phyloP scores from a whole-genome alignment of 1,284 basidiomycete species.

The Grifola frondosa region DNA sequence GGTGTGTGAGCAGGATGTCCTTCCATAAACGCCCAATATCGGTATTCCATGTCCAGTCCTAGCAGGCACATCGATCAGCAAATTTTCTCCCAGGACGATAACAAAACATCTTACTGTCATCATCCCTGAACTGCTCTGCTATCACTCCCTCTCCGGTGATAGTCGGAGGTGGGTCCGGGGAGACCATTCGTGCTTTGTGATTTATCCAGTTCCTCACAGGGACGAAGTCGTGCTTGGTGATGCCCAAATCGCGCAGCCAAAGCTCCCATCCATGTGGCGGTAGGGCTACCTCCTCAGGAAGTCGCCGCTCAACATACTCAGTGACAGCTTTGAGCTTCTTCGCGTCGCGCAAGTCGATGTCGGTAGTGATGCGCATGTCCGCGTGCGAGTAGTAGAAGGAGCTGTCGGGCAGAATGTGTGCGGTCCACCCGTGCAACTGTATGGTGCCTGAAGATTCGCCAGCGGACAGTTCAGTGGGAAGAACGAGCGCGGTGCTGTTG shows the following conservation, averaged over 20 bases:
- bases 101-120: slow-evolving; percentile 51
- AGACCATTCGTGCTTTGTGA: slow-evolving; percentile 54
- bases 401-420: slow-evolving; percentile 67
- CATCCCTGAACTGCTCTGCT: slow-evolving; percentile 25
- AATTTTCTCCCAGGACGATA: not conserved
- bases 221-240: slow-evolving; percentile 32
- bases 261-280: slow-evolving; percentile 51
- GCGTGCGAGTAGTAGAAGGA: slow-evolving; percentile 66
- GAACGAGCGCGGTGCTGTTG: slow-evolving; percentile 28
- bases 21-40: slow-evolving; percentile 77
- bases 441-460: slow-evolving; percentile 21
- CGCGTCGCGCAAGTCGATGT: slow-evolving; percentile 57
- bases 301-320: slow-evolving; percentile 44
- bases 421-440: slow-evolving; percentile 55
- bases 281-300: slow-evolving; percentile 25
- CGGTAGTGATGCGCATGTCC: slow-evolving; percentile 56
- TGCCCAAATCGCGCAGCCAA: slow-evolving; percentile 46
- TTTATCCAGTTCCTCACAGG: slow-evolving; percentile 61
- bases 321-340: slow-evolving; percentile 50
- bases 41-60: slow-evolving; percentile 70
- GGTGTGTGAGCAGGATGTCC: slow-evolving; percentile 66
- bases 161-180: slow-evolving; percentile 41
- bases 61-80: not conserved
- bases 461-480: too few relatives aligned
- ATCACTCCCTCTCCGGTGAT: slow-evolving; percentile 20